phyloP scores from a whole-genome alignment of 306 rosid species.

The Rosa persica region DNA sequence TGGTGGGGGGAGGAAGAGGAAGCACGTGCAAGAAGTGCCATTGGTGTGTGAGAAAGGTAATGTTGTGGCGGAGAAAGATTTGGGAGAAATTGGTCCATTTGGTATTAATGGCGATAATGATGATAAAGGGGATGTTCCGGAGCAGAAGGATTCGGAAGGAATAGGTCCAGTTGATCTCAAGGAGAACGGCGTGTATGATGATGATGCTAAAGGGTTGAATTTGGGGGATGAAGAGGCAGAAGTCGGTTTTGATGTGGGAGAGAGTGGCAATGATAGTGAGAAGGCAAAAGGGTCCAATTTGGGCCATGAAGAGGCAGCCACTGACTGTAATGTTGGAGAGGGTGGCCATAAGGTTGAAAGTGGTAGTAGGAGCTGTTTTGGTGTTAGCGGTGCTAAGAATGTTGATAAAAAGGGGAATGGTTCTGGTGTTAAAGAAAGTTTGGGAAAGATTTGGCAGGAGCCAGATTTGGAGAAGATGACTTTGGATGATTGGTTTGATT shows the following conservation, averaged over 20 bases:
- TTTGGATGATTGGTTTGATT: constrained; percentile 1
- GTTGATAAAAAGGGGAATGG: not conserved
- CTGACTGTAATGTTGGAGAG: constrained; percentile 5
- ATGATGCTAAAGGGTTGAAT: not conserved
- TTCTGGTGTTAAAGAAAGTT: not conserved
- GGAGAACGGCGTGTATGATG: not conserved
- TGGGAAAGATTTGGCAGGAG: not conserved
- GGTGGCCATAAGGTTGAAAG: not conserved
- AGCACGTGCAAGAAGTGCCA: not conserved
- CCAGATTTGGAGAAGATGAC: constrained; percentile 1
- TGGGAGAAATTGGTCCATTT: not conserved
- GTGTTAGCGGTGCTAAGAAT: not conserved
- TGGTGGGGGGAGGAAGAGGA: not conserved
- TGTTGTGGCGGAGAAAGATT: not conserved
- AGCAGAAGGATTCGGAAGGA: not conserved
- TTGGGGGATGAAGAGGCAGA: not conserved
- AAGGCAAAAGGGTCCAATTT: not conserved
- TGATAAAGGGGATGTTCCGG: not conserved
- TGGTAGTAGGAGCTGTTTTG: not conserved
- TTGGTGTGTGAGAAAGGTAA: not conserved
- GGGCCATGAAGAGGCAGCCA: not conserved
- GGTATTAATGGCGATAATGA: not conserved
- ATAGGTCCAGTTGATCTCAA: not conserved
- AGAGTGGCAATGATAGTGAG: not conserved
- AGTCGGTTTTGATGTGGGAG: not conserved